These are phyloP conservation scores for Chlorella sp. DNA, from an alignment of 139 green algal genomes.

Conservation along the genomic window DNA sequence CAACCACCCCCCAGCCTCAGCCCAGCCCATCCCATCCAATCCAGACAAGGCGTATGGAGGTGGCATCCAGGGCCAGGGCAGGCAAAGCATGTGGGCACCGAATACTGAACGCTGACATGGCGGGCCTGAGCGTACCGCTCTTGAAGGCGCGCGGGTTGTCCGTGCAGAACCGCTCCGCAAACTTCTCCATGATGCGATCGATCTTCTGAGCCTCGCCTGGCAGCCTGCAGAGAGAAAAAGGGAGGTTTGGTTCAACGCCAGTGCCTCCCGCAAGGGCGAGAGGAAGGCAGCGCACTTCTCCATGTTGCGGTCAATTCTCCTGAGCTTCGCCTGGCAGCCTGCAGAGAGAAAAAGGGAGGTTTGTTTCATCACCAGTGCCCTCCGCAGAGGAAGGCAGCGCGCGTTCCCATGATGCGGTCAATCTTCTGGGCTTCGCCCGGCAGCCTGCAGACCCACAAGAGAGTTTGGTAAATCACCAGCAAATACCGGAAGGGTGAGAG, in stretches of 20 bases:
- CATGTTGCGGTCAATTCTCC: not conserved
- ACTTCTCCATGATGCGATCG: slow-evolving; percentile 99
- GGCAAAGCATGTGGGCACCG: too few species aligned
- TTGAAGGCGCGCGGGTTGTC: slow-evolving; percentile 79
- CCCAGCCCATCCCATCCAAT: too few species aligned
- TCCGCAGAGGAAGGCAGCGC: slow-evolving; percentile 55
- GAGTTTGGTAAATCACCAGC: not conserved
- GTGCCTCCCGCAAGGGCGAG: too few species aligned
- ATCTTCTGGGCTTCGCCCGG: slow-evolving; percentile 99
- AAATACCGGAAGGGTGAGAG: too few species aligned
- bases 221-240: slow-evolving; percentile 49
- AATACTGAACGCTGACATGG: too few species aligned
- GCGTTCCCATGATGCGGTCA: slow-evolving; percentile 99
- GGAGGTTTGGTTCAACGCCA: not conserved
- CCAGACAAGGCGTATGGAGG: too few species aligned
- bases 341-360: not conserved
- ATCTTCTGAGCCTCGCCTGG: slow-evolving; percentile 99
- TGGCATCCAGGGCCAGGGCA: too few species aligned
- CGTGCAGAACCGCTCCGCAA: slow-evolving; percentile 75
- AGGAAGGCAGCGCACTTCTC: not conserved
- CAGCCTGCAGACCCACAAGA: slow-evolving; percentile 52
- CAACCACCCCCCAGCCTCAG: not conserved
- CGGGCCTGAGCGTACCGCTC: slow-evolving; percentile 17
- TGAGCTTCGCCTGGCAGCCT: not conserved
- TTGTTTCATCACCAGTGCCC: not conserved